Base-by-base conservation (phyloP, 208 protist genomes). In the Endotrypanum monterogeii region DNA sequence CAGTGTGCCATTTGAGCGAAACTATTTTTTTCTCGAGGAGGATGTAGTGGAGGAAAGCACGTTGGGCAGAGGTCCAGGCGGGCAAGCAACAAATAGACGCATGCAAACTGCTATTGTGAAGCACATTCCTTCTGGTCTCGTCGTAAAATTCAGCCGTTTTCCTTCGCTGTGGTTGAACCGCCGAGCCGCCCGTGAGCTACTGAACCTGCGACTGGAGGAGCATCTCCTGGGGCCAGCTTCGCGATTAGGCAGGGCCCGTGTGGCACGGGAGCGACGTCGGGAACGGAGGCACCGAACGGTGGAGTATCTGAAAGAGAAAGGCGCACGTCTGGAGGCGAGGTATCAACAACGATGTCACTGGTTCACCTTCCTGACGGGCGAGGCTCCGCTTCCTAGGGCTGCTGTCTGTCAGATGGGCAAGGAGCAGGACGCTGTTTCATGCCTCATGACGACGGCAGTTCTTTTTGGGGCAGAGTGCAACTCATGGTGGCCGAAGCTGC, bases 101-200 rank as follows among this genome's bases (percentile, higher is more conserved):
- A 94, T 91, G 89, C 92, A 97, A 69, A 95, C 92, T 0, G 87
- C 86, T 41, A 89, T 94, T 52, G 67, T 97, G 46, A 83, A 82
- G 51, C 92, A 97, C 72, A 9, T 65, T 11, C 92, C 92, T 8
- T 88, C 81, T 11, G 78, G 75, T 44, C 80, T 95, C 66, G 82
- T 88, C 65, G 90, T 97, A 28, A 93, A 94, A 74, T 92, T 89
- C 71, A 94, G 92, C 61, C 88, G 87, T 35, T 97, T 94, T 57
- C 85, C 92, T n/a, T 97, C 92, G 2, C 83, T 94, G 41, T 92
- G 89, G 85, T 79, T 92, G 50, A 97, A 97, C 67, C 83, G 92
- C n/a, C 86, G 84, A 30, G 85, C 89, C 1, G 90, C 92, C 3
- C 84, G 92, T 35, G 89, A 94, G 68, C 76, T 94, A 52, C 85